A percentile compares a stretch with the other conserved stretches of the same genome.
phyloP scores from a whole-genome alignment of 495 filamentous ascomycete genomes.

The Letharia lupina region DNA sequence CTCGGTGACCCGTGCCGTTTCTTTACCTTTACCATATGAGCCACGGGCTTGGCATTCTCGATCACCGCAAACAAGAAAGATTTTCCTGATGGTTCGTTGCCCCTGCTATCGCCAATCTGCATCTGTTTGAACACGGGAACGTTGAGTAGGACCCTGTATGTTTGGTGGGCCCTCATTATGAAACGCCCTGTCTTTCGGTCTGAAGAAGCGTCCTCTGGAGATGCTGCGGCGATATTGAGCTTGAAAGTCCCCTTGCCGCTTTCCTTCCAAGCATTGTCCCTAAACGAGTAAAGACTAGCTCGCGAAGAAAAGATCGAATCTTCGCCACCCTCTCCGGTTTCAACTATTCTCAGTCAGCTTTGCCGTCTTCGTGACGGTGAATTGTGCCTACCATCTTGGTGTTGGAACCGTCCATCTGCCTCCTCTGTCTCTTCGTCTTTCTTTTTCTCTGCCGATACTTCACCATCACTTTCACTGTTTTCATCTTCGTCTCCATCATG shows the following conservation, averaged over 20 bases:
- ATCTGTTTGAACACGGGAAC: conserved; percentile 64
- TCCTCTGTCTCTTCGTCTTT: conserved; percentile 31
- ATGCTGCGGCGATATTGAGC: conserved; percentile 58
- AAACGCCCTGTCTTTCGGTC: conserved; percentile 52
- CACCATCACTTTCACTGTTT: conserved; percentile 38
- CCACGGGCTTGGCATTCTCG: conserved; percentile 48
- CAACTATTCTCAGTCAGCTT: conserved; percentile 40
- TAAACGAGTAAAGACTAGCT: conserved; percentile 70
- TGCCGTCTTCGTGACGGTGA: conserved; percentile 4
- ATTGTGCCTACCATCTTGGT: conserved; percentile 52
- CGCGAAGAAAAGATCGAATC: conserved; percentile 47
- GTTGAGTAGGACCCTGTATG: conserved; percentile 80
- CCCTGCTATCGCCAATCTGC: conserved; percentile 53
- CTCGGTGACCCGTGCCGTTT: conserved; percentile 15
- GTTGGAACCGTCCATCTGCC: conserved; percentile 58
- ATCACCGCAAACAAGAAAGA: conserved; percentile 55
- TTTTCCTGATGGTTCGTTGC: conserved; percentile 43
- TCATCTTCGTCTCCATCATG: conserved; percentile 50
- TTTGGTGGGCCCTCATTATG: conserved; percentile 81
- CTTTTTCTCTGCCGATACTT: conserved; percentile 39
- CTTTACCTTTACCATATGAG: conserved; percentile 64
- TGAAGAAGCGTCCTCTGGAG: conserved; percentile 37
- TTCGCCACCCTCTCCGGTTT: conserved; percentile 67
- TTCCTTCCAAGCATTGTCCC: conserved; percentile 76
- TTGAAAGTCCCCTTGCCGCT: conserved; percentile 75